Evolutionary conservation across 208 protist genomes (phyloP).

Genomic region (Acanthamoeba castellanii): DNA sequence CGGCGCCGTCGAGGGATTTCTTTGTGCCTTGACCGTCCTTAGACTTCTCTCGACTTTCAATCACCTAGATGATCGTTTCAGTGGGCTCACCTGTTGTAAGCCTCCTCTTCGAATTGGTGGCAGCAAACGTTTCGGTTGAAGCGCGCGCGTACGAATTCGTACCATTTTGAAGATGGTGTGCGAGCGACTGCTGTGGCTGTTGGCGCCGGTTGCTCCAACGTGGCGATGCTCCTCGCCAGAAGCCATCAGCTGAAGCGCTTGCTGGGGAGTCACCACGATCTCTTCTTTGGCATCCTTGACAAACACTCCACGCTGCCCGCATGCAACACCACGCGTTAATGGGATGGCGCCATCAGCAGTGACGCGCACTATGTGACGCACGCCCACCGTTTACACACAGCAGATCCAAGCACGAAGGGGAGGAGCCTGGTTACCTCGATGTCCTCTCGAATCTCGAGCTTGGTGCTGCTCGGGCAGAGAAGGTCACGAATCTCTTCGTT

Average conservation of each 20-base stretch:
- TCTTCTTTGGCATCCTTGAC: slow-evolving; percentile 82
- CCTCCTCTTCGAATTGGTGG: not conserved
- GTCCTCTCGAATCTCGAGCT: slow-evolving; percentile 85
- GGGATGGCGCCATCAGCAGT: not conserved
- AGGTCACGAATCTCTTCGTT: slow-evolving; percentile 91
- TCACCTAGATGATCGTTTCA: slow-evolving; percentile 12
- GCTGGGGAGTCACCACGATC: slow-evolving; percentile 74
- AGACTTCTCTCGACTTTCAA: slow-evolving; percentile 53
- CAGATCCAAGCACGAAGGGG: not conserved
- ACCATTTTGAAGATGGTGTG: slow-evolving; percentile 97
- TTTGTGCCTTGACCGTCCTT: slow-evolving; percentile 36
- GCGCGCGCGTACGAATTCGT: too few relatives aligned
- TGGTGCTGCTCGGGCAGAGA: slow-evolving; percentile 79
- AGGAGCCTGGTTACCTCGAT: slow-evolving; percentile 52
- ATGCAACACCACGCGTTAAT: not conserved
- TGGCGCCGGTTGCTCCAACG: slow-evolving; percentile 94
- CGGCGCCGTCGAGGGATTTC: slow-evolving; percentile 71
- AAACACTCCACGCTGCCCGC: slow-evolving; percentile 68
- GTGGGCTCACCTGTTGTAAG: not conserved
- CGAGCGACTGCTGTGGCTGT: slow-evolving; percentile 95
- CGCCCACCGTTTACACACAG: not conserved
- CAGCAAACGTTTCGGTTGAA: not conserved
- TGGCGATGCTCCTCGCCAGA: slow-evolving; percentile 80
- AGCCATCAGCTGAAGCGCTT: slow-evolving; percentile 78
- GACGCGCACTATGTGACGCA: too few relatives aligned